phyloP scores from a whole-genome alignment of 208 protist genomes.

The Trypanosoma grayi region DNA sequence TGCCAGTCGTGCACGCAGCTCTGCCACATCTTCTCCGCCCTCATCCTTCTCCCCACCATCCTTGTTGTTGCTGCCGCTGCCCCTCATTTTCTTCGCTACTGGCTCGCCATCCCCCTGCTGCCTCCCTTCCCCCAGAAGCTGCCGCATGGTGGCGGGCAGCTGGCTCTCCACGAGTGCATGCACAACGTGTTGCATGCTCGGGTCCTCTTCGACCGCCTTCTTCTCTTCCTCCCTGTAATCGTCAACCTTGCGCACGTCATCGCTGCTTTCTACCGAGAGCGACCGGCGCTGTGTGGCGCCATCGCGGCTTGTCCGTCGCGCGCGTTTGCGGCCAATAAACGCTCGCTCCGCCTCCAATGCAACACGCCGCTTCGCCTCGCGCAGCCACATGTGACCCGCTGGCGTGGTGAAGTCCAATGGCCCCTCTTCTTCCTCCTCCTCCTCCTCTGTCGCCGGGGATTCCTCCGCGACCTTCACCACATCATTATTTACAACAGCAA shows the following conservation, averaged over 20 bases:
- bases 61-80: neutral
- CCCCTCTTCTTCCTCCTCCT: neutral
- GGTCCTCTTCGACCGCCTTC: neutral
- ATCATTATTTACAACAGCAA: neutral
- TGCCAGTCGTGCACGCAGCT: neutral
- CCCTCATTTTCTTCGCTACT: neutral
- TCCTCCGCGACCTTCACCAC: too few species aligned
- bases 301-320: neutral
- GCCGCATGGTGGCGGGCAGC: neutral
- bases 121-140: constrained; percentile 2
- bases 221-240: neutral
- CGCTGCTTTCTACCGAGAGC: too few species aligned
- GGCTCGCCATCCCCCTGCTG: neutral
- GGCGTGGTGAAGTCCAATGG: constrained; percentile 12
- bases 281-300: too few species aligned
- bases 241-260: neutral
- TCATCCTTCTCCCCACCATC: neutral
- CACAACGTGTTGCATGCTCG: constrained; percentile 1
- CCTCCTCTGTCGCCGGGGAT: neutral
- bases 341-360: constrained; percentile 1
- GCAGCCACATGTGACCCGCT: constrained; percentile 2
- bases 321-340: constrained; percentile 4
- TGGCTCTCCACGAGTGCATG: constrained; percentile 18
- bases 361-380: constrained; percentile 13
- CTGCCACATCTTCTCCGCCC: constrained; percentile 14